phyloP scores from a whole-genome alignment of 2,329 filamentous ascomycete species.

The Gremmenia infestans region DNA sequence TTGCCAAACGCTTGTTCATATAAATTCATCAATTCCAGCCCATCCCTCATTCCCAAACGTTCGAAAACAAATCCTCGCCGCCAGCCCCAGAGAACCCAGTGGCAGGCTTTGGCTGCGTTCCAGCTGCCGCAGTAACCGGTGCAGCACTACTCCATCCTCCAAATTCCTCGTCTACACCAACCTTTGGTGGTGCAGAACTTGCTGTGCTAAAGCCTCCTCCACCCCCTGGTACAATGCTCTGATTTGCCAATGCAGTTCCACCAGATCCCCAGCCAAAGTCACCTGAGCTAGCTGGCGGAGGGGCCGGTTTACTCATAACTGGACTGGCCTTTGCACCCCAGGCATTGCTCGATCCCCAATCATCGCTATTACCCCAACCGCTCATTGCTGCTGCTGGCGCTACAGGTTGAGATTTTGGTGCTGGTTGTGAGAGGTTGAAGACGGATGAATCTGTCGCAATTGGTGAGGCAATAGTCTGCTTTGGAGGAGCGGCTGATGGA shows the following conservation, averaged over 20 bases:
- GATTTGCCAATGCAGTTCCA: conserved; percentile 46
- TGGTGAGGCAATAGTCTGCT: conserved; percentile 32
- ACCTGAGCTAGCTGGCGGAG: conserved; percentile 40
- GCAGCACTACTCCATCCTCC: conserved; percentile 83
- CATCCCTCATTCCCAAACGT: conserved; percentile 74
- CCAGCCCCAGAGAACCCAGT: conserved; percentile 58
- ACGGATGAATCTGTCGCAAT: conserved; percentile 51
- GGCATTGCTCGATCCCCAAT: conserved; percentile 78
- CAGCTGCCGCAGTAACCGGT: conserved; percentile 46
- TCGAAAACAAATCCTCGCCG: conserved; percentile 87
- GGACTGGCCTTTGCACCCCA: conserved; percentile 58
- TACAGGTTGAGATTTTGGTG: conserved; percentile 36
- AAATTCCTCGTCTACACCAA: conserved; percentile 89
- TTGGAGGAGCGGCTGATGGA: conserved; percentile 39
- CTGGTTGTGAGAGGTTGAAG: conserved; percentile 69
- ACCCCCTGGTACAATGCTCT: conserved; percentile 56
- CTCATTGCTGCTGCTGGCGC: conserved; percentile 31
- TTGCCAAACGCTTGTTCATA: not conserved
- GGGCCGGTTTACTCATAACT: conserved; percentile 42
- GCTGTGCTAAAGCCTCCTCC: conserved; percentile 58
- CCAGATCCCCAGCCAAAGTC: conserved; percentile 57
- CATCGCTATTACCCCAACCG: conserved; percentile 36
- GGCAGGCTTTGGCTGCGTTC: conserved; percentile 47
- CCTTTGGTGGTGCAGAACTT: conserved; percentile 51
- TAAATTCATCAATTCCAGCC: not conserved